These are phyloP conservation scores for Spergularia bocconei DNA, from an alignment of 148 eudicot species.

Conservation along the genomic window DNA sequence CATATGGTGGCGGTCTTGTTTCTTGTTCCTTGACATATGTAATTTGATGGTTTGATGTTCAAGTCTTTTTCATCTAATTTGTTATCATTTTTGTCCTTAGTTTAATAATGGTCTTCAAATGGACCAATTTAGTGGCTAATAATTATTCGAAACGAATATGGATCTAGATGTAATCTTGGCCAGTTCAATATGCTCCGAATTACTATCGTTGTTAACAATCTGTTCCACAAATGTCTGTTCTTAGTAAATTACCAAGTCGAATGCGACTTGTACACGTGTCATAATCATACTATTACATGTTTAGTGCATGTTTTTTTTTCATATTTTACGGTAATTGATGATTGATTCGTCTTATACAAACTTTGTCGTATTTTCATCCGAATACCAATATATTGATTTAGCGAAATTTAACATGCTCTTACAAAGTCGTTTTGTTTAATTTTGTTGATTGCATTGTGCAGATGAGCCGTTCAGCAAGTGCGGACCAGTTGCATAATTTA, in stretches of 20 bases:
- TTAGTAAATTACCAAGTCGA: too few relatives aligned
- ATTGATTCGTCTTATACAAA: too few relatives aligned
- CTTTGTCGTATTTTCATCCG: too few relatives aligned
- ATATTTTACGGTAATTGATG: too few relatives aligned
- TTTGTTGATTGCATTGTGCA: slow-evolving; percentile 10
- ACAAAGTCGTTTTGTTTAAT: not conserved
- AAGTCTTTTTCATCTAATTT: slow-evolving; percentile 8
- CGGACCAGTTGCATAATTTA: slow-evolving; percentile 32
- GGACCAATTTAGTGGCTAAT: slow-evolving; percentile 12
- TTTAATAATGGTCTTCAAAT: slow-evolving; percentile 6
- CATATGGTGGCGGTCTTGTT: not conserved
- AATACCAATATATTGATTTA: too few relatives aligned
- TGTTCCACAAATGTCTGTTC: too few relatives aligned
- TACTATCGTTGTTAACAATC: too few relatives aligned
- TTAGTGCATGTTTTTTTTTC: too few relatives aligned
- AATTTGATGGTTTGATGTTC: not conserved
- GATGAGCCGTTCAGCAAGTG: slow-evolving; percentile 40
- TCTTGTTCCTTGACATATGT: slow-evolving; percentile 11
- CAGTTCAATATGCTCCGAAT: not conserved
- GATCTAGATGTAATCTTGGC: slow-evolving; percentile 5
- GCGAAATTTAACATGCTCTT: not conserved
- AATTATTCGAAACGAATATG: not conserved
- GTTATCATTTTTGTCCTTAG: not conserved
- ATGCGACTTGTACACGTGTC: too few relatives aligned
- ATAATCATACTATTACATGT: too few relatives aligned